Conservation (phyloP, 257 asterid genomes). For the Buddleja alternifolia region DNA sequence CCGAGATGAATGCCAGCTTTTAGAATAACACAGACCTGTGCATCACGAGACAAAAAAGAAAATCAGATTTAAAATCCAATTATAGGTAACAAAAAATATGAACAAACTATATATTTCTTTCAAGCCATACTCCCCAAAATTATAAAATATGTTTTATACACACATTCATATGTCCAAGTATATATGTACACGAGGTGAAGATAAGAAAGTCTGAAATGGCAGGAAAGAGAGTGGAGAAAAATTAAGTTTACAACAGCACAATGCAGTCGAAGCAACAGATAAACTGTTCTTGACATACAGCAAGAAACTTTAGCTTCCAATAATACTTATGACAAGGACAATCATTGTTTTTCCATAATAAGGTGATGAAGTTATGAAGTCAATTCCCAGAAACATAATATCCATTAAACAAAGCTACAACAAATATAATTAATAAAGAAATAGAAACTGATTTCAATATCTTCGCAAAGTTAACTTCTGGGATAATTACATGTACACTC, state of each 20-base stretch:
- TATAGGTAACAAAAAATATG: neutral
- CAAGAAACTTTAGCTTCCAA: neutral
- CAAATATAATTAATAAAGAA: neutral
- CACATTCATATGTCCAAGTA: no score
- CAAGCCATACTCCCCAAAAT: neutral
- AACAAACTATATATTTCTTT: neutral
- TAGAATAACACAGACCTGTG: conserved; percentile 75
- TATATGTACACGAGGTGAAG: neutral
- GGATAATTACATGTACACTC: no score
- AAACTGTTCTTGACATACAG: neutral
- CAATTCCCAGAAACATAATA: neutral
- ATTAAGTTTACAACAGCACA: neutral
- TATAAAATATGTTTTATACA: no score
- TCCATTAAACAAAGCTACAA: neutral
- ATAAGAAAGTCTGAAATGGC: no score
- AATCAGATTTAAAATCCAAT: neutral
- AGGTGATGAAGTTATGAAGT: neutral
- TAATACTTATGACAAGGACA: neutral
- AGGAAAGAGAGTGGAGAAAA: neutral
- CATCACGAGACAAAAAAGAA: neutral
- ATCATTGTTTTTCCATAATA: neutral
- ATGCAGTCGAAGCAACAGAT: neutral
- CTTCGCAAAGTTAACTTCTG: neutral
- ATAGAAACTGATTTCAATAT: neutral
- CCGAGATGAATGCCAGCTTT: conserved; percentile 63